Evolutionary conservation across 805 yeast species (phyloP).

Genomic region (Suhomyces tanzawaensis): DNA sequence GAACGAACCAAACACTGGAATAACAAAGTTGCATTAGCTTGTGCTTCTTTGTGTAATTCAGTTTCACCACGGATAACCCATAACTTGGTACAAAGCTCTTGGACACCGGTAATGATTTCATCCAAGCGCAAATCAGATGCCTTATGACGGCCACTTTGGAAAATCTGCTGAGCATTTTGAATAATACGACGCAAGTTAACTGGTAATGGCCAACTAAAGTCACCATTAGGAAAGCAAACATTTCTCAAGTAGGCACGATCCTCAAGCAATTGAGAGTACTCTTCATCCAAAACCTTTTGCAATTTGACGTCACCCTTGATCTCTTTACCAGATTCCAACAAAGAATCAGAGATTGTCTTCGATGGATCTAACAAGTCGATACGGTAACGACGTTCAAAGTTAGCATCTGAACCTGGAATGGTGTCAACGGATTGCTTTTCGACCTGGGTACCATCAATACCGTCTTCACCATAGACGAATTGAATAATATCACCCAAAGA

Average conservation of each 20-base stretch:
- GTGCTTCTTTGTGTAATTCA: slow-evolving; percentile 75
- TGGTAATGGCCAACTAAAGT: slow-evolving; percentile 95
- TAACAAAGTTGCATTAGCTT: slow-evolving; percentile 82
- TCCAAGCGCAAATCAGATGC: slow-evolving; percentile 87
- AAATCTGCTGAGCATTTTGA: slow-evolving; percentile 96
- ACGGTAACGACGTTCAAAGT: slow-evolving; percentile 80
- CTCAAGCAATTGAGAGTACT: slow-evolving; percentile 68
- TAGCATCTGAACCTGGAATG: slow-evolving; percentile 84
- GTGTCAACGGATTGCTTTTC: slow-evolving; percentile 96
- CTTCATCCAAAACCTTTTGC: slow-evolving; percentile 79
- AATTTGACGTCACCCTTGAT: slow-evolving; percentile 84
- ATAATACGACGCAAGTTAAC: slow-evolving; percentile 94
- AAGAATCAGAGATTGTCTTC: slow-evolving; percentile 62
- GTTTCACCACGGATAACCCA: slow-evolving; percentile 82
- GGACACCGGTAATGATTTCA: slow-evolving; percentile 74
- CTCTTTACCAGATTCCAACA: slow-evolving; percentile 86
- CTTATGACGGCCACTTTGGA: slow-evolving; percentile 85
- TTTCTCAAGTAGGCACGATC: slow-evolving; percentile 82
- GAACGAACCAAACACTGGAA: slow-evolving; percentile 93
- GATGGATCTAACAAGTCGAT: slow-evolving; percentile 76
- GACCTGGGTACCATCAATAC: slow-evolving; percentile 96
- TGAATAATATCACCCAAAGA: slow-evolving; percentile 96
- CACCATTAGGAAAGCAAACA: slow-evolving; percentile 87
- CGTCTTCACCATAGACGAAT: slow-evolving; percentile 98
- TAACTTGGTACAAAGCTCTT: slow-evolving; percentile 61